Evolutionary conservation across 164 flowering plant species (phyloP).

Genomic region (Tetrastigma voinierianum): DNA sequence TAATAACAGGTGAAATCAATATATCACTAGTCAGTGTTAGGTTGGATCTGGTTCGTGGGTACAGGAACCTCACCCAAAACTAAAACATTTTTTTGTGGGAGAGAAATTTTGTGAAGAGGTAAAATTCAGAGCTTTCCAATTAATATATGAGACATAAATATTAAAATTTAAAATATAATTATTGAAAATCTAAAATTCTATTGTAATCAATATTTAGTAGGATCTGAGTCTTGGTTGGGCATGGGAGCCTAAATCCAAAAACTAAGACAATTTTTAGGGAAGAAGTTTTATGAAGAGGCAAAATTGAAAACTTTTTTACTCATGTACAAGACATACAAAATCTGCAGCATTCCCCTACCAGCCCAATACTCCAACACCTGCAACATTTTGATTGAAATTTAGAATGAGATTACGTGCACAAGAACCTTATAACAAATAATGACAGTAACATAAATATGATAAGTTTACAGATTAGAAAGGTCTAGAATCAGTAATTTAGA

Average conservation of each 20-base stretch:
- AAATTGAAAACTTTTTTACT: not conserved
- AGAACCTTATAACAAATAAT: not conserved
- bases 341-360: constrained; percentile 98
- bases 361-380: constrained; percentile 94
- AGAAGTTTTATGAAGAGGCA: not conserved
- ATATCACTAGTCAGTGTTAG: no score
- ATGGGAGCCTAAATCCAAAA: not conserved
- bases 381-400: constrained; percentile 20
- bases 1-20: no score
- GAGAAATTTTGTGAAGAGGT: no score
- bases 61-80: no score
- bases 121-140: no score
- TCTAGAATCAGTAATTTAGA: not conserved
- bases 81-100: no score
- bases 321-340: constrained; percentile 64
- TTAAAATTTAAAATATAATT: no score
- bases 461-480: not conserved
- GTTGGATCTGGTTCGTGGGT: no score
- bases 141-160: no score
- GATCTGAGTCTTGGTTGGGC: not conserved
- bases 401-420: constrained; percentile 6
- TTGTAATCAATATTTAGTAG: not conserved
- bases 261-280: not conserved
- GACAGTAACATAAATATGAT: not conserved
- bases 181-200: no score